phyloP scores from a whole-genome alignment of 257 asterid genomes.

The Thymus quinquecostatus region DNA sequence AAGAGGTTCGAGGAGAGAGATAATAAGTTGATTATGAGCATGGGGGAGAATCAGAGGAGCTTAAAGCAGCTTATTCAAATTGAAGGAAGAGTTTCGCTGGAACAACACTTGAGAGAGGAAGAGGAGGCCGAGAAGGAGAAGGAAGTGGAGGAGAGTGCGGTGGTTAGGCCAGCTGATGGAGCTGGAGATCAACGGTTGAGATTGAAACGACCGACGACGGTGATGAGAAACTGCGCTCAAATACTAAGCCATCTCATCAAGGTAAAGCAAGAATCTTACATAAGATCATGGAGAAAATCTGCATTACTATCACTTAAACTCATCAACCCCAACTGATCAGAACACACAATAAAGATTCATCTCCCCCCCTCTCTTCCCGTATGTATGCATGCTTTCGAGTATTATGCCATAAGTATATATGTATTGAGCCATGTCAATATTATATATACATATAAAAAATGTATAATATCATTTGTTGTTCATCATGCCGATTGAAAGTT shows the following conservation, averaged over 20 bases:
- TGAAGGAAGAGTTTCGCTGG: slow-evolving; percentile 45
- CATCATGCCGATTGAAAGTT: too few species aligned
- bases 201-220: slow-evolving; percentile 39
- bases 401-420: too few species aligned
- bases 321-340: slow-evolving; percentile 32
- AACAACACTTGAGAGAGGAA: slow-evolving; percentile 55
- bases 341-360: too few species aligned
- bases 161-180: slow-evolving; percentile 24
- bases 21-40: not conserved
- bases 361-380: too few species aligned
- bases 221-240: slow-evolving; percentile 45
- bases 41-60: slow-evolving; percentile 36
- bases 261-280: slow-evolving; percentile 48
- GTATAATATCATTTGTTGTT: too few species aligned
- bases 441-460: too few species aligned
- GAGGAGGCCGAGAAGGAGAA: not conserved
- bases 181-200: slow-evolving; percentile 35
- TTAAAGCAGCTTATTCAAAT: slow-evolving; percentile 53
- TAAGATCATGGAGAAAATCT: slow-evolving; percentile 40
- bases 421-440: too few species aligned
- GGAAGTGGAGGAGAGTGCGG: slow-evolving; percentile 38
- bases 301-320: slow-evolving; percentile 29
- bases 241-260: slow-evolving; percentile 53
- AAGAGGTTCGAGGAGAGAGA: slow-evolving; percentile 29
- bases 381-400: too few species aligned